Evolutionary conservation across 2,329 filamentous ascomycete genomes (phyloP).

Genomic region (Trichothecium roseum): DNA sequence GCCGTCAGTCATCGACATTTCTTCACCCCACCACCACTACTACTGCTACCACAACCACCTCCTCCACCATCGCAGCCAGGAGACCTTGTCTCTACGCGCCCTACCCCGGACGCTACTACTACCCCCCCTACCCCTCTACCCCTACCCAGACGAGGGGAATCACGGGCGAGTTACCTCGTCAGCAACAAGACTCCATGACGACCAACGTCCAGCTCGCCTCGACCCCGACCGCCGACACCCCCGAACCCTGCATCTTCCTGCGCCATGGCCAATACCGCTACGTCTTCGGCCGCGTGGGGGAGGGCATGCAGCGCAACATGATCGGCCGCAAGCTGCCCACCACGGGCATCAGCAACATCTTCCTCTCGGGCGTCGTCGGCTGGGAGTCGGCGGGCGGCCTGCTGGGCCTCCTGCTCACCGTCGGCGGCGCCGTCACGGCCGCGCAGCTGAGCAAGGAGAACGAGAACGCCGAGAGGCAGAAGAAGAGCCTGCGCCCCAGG

Average conservation of each 20-base stretch:
- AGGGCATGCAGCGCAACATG: conserved; percentile 75
- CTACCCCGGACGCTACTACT: too few species aligned
- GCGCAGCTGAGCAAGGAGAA: conserved; percentile 29
- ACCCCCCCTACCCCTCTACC: too few species aligned
- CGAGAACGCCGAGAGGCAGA: conserved; percentile 28
- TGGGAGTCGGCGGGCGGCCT: conserved; percentile 76
- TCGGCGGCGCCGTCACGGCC: conserved; percentile 56
- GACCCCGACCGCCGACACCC: conserved; percentile 79
- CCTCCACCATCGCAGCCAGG: not conserved
- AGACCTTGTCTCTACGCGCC: not conserved
- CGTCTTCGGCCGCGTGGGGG: conserved; percentile 69
- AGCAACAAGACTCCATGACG: conserved; percentile 49
- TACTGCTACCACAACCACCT: too few species aligned
- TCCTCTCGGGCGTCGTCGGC: conserved; percentile 66
- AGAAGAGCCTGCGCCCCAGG: conserved; percentile 23
- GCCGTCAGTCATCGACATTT: too few species aligned
- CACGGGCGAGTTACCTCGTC: conserved; percentile 7
- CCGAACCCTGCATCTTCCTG: conserved; percentile 66
- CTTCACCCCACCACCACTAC: too few species aligned
- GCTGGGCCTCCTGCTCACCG: conserved; percentile 72
- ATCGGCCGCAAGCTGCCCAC: conserved; percentile 57
- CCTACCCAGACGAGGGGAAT: too few species aligned
- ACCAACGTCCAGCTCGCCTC: conserved; percentile 65
- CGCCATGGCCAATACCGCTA: conserved; percentile 78
- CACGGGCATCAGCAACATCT: conserved; percentile 62